Base-by-base conservation (phyloP, 768 basidiomycete genomes). In the Trametes coccinea region DNA sequence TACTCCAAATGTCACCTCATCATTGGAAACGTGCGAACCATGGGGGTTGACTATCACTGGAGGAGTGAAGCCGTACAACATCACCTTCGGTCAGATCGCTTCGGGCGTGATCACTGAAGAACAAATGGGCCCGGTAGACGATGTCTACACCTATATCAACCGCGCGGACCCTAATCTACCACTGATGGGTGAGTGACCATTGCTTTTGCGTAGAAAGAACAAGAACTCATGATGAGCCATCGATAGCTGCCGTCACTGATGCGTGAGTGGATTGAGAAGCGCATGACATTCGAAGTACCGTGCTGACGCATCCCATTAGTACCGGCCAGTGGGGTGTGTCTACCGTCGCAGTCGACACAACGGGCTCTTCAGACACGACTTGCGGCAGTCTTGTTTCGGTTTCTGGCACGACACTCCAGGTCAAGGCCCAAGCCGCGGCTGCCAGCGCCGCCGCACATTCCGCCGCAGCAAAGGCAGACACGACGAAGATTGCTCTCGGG, bases 1-100 rank as follows among this genome's bases (percentile, higher is more conserved):
- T 17, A 60, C 70, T 5, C 67, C 79, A 7, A 81, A 81, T 66
- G 70, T 77, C 49, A 79, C 80, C 0, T 66, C 63, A 8, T 64
- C 67, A 1, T 56, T 82, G 2, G 59, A 70, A 43, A 80, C 81
- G 11, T 84, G 82, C 64, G 66, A 79, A 39, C 78, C 78, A 2
- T 82, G 82, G 81, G 77, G 79, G 3, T 59, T 82, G 3, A 74
- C 70, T 2, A 74, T 83, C 48, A 75, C 69, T 10, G 82, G 79
- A 6, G 81, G 80, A 10, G 69, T 70, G 0, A 75, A 76, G 37
- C 84, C 82, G 0, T 82, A 82, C 68, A 76, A 64, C 13, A 61
- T 83, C 16, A 77, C 76, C 0, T 60, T 84, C 29, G 75, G 74
- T 34, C 71, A 74, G 6, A 54, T 75, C 34, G 71, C 74, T 51